These are phyloP conservation scores for Phyllosticta citribraziliensis DNA, from an alignment of 2,329 filamentous ascomycete genomes.

Conservation along the genomic window DNA sequence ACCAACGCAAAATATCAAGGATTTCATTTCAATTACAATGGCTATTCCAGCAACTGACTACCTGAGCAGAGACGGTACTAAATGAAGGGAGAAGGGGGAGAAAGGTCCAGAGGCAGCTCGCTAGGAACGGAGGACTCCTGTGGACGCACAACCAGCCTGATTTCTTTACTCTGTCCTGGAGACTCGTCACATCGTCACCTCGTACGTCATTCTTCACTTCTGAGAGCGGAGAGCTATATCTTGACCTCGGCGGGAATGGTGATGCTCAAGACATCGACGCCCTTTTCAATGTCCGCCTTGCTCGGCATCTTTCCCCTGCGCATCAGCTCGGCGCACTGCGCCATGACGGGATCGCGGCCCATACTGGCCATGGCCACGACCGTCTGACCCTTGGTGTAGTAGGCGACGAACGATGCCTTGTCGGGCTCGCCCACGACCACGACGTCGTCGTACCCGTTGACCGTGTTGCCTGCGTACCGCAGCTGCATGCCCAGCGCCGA, in stretches of 20 bases:
- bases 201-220: no score
- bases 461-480: slow-evolving; percentile 85
- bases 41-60: no score
- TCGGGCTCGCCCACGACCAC: slow-evolving; percentile 63
- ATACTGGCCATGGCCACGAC: slow-evolving; percentile 87
- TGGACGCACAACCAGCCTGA: no score
- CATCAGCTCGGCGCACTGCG: slow-evolving; percentile 78
- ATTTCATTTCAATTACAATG: no score
- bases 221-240: slow-evolving; percentile 20
- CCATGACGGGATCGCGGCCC: slow-evolving; percentile 80
- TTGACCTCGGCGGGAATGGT: slow-evolving; percentile 36
- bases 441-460: slow-evolving; percentile 74
- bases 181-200: no score
- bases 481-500: slow-evolving; percentile 82
- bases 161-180: no score
- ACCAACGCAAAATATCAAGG: no score
- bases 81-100: no score
- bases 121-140: no score
- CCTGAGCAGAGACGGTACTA: no score
- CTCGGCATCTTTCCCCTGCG: slow-evolving; percentile 67
- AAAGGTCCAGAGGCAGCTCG: no score
- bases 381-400: slow-evolving; percentile 76
- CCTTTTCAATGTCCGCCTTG: slow-evolving; percentile 65
- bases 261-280: slow-evolving; percentile 40
- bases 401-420: slow-evolving; percentile 75